Conservation (phyloP, 345 rosid genomes). For the Dipteronia dyeriana region DNA sequence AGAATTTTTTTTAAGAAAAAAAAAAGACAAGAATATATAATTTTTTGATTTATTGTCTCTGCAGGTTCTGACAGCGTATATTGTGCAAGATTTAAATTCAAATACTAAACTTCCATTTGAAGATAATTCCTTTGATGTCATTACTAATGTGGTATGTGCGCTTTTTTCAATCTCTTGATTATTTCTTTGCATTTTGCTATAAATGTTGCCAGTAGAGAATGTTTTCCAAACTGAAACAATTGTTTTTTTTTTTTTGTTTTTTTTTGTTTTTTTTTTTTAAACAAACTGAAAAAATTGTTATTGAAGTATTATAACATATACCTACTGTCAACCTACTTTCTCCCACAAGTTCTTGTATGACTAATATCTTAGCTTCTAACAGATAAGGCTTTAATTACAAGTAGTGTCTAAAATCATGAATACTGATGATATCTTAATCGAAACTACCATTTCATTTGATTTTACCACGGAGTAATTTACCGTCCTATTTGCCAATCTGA, state of each 20-base stretch:
- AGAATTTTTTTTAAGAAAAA: too few species aligned
- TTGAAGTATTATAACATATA: background rate
- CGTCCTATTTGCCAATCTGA: background rate
- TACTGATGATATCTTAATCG: background rate
- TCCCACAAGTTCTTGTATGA: background rate
- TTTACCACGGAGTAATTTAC: background rate
- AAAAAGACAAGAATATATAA: too few species aligned
- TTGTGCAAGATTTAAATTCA: conserved; percentile 80
- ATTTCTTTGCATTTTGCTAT: background rate
- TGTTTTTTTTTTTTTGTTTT: background rate
- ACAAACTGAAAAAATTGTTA: background rate
- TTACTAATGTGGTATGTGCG: conserved; percentile 75
- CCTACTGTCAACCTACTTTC: background rate
- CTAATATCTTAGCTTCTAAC: background rate
- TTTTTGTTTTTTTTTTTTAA: too few species aligned
- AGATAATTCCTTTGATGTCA: conserved; percentile 76
- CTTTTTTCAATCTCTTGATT: background rate
- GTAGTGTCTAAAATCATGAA: background rate
- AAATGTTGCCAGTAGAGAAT: background rate
- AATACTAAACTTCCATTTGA: conserved; percentile 82
- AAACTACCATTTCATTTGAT: background rate
- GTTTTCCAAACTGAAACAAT: background rate
- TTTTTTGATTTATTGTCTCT: conserved; percentile 13
- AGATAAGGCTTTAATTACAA: background rate
- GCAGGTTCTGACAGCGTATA: conserved; percentile 73